Conservation (phyloP, 768 basidiomycete species). For the Udeniomyces megalosporus region DNA sequence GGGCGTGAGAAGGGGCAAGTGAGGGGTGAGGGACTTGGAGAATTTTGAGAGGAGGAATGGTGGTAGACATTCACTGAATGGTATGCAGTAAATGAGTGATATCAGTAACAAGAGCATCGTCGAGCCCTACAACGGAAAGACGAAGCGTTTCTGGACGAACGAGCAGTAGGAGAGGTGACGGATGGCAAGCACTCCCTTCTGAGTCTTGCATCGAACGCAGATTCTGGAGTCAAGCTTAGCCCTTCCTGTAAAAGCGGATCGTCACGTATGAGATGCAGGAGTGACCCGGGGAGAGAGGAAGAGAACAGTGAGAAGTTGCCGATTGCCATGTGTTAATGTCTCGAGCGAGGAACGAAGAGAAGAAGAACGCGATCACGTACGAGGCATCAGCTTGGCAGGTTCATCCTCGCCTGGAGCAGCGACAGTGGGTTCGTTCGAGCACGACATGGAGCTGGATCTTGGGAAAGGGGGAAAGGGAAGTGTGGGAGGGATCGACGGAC, state of each 20-base stretch:
- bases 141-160: background rate
- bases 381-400: conserved; percentile 6
- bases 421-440: background rate
- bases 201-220: conserved; percentile 12
- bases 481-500: too few species aligned
- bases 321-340: too few species aligned
- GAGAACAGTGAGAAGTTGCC: background rate
- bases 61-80: background rate
- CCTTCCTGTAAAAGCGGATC: too few species aligned
- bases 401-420: background rate
- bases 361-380: background rate
- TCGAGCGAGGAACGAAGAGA: background rate
- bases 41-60: conserved; percentile 2
- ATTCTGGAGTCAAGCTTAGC: conserved; percentile 12
- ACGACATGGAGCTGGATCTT: too few species aligned
- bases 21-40: background rate
- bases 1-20: background rate
- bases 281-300: background rate
- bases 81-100: background rate
- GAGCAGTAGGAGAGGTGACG: conserved; percentile 11
- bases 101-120: background rate
- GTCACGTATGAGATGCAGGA: too few species aligned
- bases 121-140: too few species aligned
- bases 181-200: conserved; percentile 8
- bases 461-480: too few species aligned